These are phyloP conservation scores for Carex myosuroides DNA, from an alignment of 176 grass and related monocot genomes.

Conservation along the genomic window DNA sequence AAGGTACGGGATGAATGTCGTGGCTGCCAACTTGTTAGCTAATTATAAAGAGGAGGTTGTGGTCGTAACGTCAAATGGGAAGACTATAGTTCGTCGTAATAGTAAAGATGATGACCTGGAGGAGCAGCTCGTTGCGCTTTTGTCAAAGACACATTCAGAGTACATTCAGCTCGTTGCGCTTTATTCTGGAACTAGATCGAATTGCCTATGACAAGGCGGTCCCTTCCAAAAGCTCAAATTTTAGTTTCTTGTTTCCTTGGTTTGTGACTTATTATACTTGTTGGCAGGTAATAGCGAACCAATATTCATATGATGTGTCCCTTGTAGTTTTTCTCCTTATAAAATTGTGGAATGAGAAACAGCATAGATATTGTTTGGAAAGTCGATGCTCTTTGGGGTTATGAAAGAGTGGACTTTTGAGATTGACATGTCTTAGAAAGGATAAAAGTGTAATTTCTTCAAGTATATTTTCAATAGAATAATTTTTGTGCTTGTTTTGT, in stretches of 20 bases:
- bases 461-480: background rate
- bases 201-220: background rate
- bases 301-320: background rate
- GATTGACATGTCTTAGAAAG: background rate
- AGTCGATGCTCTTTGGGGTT: background rate
- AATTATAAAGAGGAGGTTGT: conserved; percentile 80
- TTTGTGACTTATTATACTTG: background rate
- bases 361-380: background rate
- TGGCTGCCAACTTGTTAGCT: conserved; percentile 62
- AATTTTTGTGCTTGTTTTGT: background rate
- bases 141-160: conserved; percentile 40
- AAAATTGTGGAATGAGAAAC: background rate
- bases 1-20: conserved; percentile 68
- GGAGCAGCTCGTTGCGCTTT: conserved; percentile 43
- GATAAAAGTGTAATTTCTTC: background rate
- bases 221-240: background rate
- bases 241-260: background rate
- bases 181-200: background rate
- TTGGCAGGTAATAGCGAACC: background rate
- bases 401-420: background rate
- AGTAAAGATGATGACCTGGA: conserved; percentile 52
- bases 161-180: conserved; percentile 23
- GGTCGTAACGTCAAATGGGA: conserved; percentile 37
- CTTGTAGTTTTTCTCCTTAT: background rate
- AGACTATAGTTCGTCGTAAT: conserved; percentile 22